phyloP scores from a whole-genome alignment of 208 protist genomes.

The Wallacemonas collosoma region DNA sequence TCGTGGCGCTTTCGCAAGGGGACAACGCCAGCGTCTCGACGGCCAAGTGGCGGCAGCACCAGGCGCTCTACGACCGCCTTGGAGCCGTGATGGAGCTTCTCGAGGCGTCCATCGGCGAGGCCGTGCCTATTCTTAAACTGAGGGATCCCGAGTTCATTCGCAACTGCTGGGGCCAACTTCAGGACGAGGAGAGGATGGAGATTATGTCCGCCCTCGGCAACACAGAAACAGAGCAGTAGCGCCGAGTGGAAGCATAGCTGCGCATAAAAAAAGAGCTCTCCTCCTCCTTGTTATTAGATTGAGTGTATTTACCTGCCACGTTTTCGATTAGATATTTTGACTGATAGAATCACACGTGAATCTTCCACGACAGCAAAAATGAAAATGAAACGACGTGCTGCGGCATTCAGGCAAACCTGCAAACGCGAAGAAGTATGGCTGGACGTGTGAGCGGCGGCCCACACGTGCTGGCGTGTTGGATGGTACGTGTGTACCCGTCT shows the following conservation, averaged over 20 bases:
- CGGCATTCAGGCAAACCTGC: too few species aligned
- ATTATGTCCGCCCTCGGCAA: slow-evolving; percentile 73
- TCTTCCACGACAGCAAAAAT: neutral
- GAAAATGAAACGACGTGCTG: neutral
- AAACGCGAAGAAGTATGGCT: too few species aligned
- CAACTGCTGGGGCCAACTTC: slow-evolving; percentile 77
- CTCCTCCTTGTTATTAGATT: slow-evolving; percentile 9
- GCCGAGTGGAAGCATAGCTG: too few species aligned
- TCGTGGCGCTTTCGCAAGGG: slow-evolving; percentile 73
- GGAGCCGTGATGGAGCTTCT: slow-evolving; percentile 88
- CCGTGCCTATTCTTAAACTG: slow-evolving; percentile 82
- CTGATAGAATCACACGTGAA: neutral
- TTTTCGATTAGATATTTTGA: slow-evolving; percentile 3
- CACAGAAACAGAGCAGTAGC: slow-evolving; percentile 24
- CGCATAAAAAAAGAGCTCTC: too few species aligned
- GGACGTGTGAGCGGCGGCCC: too few species aligned
- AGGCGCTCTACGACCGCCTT: slow-evolving; percentile 77
- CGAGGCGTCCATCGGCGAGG: slow-evolving; percentile 85
- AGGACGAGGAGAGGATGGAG: slow-evolving; percentile 84
- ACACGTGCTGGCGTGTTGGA: too few species aligned
- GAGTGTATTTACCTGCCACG: neutral
- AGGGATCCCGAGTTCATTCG: slow-evolving; percentile 81
- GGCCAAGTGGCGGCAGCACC: slow-evolving; percentile 84
- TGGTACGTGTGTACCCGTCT: too few species aligned
- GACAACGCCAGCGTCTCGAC: slow-evolving; percentile 82